Conservation (phyloP, 805 yeast species). For the Ogataea thermomethanolica region DNA sequence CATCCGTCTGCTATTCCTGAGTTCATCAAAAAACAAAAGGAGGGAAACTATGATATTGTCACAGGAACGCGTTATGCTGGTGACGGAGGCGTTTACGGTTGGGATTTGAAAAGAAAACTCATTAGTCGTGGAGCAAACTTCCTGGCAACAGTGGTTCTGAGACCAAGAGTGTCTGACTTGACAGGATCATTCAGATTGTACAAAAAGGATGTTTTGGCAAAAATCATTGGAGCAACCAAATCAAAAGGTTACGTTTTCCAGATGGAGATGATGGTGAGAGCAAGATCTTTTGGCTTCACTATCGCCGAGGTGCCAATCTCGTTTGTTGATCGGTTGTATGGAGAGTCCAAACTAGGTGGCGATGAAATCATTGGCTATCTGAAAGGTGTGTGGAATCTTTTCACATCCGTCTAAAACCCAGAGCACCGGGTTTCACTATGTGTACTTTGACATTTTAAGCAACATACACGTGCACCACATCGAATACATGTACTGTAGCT, state of each 20-base stretch:
- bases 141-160: constrained; percentile 64
- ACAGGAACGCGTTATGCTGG: constrained; percentile 69
- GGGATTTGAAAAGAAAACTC: constrained; percentile 78
- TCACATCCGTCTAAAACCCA: constrained; percentile 49
- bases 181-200: constrained; percentile 77
- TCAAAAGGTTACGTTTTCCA: constrained; percentile 82
- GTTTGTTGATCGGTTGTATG: constrained; percentile 75
- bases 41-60: constrained; percentile 46
- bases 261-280: constrained; percentile 87
- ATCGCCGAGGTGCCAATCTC: constrained; percentile 78
- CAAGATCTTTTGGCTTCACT: constrained; percentile 65
- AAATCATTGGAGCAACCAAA: constrained; percentile 62
- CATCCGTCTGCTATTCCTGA: constrained; percentile 78
- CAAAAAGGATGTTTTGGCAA: constrained; percentile 63
- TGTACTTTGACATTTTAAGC: constrained; percentile 37
- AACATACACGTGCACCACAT: constrained; percentile 41
- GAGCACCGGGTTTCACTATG: constrained; percentile 45
- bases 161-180: constrained; percentile 70
- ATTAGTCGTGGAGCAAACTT: constrained; percentile 80
- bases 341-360: constrained; percentile 76
- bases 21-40: constrained; percentile 62
- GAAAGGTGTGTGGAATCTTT: constrained; percentile 72
- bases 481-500: constrained; percentile 39
- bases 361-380: constrained; percentile 75
- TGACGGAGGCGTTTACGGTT: constrained; percentile 78